Evolutionary conservation across 1,284 basidiomycete species (phyloP), one percentile per base, ranked within the genome.

Genomic region (Lentinus polychrous): DNA sequence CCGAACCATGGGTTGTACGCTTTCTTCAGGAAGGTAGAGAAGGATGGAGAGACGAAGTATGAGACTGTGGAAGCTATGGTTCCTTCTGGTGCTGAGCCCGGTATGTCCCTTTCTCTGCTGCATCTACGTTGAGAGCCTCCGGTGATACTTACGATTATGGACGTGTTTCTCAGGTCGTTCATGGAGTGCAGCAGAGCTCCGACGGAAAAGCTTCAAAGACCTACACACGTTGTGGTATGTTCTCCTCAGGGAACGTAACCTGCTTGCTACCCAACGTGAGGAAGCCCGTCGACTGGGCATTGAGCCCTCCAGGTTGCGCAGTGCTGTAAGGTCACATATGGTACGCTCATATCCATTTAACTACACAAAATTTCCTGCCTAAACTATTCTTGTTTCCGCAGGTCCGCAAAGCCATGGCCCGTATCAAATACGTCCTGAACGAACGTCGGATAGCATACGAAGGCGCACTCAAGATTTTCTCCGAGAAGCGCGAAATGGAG

Each of bases 361-460:
- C 69, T 62, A 38, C 27, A 46, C 53, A 39, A 6, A 34, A 8
- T 3, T 20, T 6, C 39, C 35, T 7, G 5, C 35, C 4, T 37
- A 5, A n/a, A 37, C 14, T 18, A 37, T 10, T 34, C 8, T 34
- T 43, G 23, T 11, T n/a, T 17, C 27, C 20, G 7, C 24, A 97
- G 94, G 87, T 86, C 64, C 86, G 89, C 43, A 96, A 94, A 71
- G 86, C 91, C n/a, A 96, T 97, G 92, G 92, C 92, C 17, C 83
- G 92, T 38, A 94, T 98, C 68, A 99, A 99, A 67, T 84, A 82
- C 55, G 85, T 98, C 12, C 72, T 98, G 48, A 94, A 94, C 62
- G 95, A 99, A 65, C 84, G 95, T 39, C 79, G 93, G 37, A 66
- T 93, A 12, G 92, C 91, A 6, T 87, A 94, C 70, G 68, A 89